A percentile compares a stretch with the other conserved stretches of the same genome.
phyloP scores from a whole-genome alignment of 163 green algal genomes.

The Volvox carteri region DNA sequence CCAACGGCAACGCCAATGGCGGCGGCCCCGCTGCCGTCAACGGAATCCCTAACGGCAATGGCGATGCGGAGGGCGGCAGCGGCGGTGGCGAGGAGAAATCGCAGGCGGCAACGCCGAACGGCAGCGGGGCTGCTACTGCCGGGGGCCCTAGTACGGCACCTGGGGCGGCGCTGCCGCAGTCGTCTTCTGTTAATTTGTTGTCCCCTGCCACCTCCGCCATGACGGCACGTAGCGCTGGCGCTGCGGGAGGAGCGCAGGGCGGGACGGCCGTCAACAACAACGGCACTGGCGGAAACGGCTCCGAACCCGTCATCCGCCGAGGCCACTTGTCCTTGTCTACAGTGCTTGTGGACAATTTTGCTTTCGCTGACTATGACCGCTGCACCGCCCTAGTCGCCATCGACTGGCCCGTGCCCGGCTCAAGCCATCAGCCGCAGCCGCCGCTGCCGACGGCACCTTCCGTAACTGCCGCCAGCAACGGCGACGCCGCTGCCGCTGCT shows the following conservation, averaged over 20 bases:
- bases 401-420: slow-evolving; percentile 23
- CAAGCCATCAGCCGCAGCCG: neutral
- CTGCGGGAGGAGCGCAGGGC: neutral
- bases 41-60: neutral
- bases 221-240: neutral
- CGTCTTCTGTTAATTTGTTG: slow-evolving; percentile 23
- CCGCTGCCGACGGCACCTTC: too few species aligned
- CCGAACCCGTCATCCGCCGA: slow-evolving; percentile 13
- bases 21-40: too few species aligned
- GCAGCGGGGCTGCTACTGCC: too few species aligned
- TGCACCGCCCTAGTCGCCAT: slow-evolving; percentile 30
- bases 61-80: neutral
- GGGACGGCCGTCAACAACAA: neutral
- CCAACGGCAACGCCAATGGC: neutral
- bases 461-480: neutral
- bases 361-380: slow-evolving; percentile 35
- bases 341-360: slow-evolving; percentile 23
- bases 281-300: neutral
- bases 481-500: neutral
- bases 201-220: neutral
- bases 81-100: neutral
- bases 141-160: neutral
- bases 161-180: neutral
- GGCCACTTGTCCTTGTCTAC: neutral
- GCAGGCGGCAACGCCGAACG: too few species aligned